Conservation (phyloP, 2,329 filamentous ascomycete species). For the Plectosphaerella cucumerina region DNA sequence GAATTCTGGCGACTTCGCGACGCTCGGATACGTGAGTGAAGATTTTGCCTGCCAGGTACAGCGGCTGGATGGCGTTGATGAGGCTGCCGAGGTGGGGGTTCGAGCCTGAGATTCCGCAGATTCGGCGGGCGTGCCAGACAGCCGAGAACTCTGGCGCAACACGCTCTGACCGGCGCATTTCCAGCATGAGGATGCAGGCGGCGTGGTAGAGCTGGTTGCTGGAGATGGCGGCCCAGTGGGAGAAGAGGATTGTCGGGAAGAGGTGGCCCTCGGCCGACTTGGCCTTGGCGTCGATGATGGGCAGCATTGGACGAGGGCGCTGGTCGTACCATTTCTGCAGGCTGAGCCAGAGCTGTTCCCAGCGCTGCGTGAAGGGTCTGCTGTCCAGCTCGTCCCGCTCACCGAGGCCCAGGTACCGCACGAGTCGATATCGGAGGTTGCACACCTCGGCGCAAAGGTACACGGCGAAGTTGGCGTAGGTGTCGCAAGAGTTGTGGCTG, state of each 20-base stretch:
- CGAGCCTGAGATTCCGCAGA: constrained; percentile 47
- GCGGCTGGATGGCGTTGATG: constrained; percentile 48
- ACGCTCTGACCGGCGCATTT: constrained; percentile 30
- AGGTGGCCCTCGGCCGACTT: constrained; percentile 20
- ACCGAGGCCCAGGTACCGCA: constrained; percentile 32
- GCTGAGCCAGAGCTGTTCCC: constrained; percentile 39
- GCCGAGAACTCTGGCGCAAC: constrained; percentile 17
- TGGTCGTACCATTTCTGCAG: constrained; percentile 40
- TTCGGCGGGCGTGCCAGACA: constrained; percentile 45
- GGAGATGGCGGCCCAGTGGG: constrained; percentile 45
- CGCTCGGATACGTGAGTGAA: constrained; percentile 38
- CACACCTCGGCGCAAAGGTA: constrained; percentile 47
- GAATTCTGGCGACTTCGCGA: constrained; percentile 27
- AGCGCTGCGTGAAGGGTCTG: constrained; percentile 32
- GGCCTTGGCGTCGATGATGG: constrained; percentile 17
- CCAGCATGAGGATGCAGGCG: constrained; percentile 42
- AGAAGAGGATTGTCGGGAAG: constrained; percentile 43
- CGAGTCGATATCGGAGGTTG: constrained; percentile 33
- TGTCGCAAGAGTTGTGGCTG: constrained; percentile 33
- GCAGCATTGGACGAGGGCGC: constrained; percentile 33
- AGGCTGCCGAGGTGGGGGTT: constrained; percentile 46
- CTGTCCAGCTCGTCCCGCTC: constrained; percentile 32
- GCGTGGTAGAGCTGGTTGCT: constrained; percentile 50
- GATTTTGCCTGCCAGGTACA: constrained; percentile 44
- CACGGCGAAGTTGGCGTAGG: constrained; percentile 51